Conservation (phyloP, 345 rosid genomes). For the Angophora floribunda region DNA sequence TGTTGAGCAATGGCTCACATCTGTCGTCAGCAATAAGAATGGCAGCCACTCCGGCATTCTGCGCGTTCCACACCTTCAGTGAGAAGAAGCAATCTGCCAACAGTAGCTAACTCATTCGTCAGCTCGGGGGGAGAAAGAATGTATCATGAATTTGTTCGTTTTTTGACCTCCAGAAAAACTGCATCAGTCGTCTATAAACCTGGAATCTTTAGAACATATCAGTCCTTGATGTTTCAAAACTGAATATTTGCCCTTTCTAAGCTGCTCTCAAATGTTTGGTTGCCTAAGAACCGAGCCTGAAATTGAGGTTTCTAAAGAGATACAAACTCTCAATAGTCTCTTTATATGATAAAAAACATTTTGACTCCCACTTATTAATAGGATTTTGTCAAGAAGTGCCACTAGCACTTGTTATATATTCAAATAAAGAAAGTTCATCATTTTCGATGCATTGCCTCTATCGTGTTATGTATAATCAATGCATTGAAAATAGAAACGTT, state of each 20-base stretch:
- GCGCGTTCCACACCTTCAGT: neutral
- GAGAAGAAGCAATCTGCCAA: neutral
- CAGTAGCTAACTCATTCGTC: neutral
- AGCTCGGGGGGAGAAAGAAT: neutral
- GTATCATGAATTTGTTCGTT: neutral
- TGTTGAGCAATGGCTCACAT: neutral
- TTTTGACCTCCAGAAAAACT: neutral
- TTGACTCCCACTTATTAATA: neutral
- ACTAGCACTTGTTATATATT: neutral
- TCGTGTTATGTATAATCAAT: neutral
- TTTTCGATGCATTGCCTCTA: neutral
- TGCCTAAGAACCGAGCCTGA: neutral
- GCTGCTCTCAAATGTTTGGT: neutral
- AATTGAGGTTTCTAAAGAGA: neutral
- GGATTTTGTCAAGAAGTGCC: neutral
- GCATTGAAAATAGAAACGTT: neutral
- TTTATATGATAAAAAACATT: neutral
- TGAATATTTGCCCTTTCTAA: neutral
- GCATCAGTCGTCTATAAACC: neutral
- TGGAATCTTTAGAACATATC: neutral
- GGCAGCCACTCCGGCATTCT: neutral
- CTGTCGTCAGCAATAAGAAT: neutral
- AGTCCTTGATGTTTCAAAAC: neutral
- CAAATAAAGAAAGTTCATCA: neutral
- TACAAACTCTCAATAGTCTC: neutral